Base-by-base conservation (phyloP, 768 basidiomycete species). In the Dioszegia aurantiaca region DNA sequence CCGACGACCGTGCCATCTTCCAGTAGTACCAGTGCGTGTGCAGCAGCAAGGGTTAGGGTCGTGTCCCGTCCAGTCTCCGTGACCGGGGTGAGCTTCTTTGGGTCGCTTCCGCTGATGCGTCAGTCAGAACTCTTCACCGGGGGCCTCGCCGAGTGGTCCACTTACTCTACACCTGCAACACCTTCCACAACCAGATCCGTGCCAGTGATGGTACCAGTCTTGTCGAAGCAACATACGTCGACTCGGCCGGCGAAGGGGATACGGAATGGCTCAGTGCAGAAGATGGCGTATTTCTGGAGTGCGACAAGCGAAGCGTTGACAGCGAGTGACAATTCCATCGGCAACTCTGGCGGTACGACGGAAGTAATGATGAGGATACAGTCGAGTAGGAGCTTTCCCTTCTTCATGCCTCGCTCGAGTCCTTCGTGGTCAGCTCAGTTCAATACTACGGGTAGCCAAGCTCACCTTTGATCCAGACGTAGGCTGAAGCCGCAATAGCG, bases 181-280 rank as follows among this genome's bases (percentile, higher is more conserved):
- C 95, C 95, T 73, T 99, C 93, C 0, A 98, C 82, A 8, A 97
- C 91, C 12, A 98, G 79, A 74, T 92, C 87, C 75, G 97, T 93
- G 0, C 90, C 90, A 0, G 95, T 99, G 65, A 99, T 97, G 0
- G 95, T 98, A 23, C 94, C 95, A 0, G 95, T 99, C 82, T 99
- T 99, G 78, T 99, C 95, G 67, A 99, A 98, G 78, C 95, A 98
- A 77, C 95, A 99, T 16, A 98, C 87, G 67, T 99, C 95, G 2
- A 98, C 92, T 21, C 91, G 84, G 4, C 95, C 95, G 4, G 95
- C 95, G 61, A 81, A 89, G 0, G 95, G 93, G 61, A 98, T 99
- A 21, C 95, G 85, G 84, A 99, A 98, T 0, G 95, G 95, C 70
- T 99, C 95, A 17, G 95, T 99, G 74, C 95, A 98, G 79, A 93